Evolutionary conservation across 2,329 filamentous ascomycete genomes (phyloP), one percentile per base, ranked within the genome.

Genomic region (Colletotrichum truncatum): DNA sequence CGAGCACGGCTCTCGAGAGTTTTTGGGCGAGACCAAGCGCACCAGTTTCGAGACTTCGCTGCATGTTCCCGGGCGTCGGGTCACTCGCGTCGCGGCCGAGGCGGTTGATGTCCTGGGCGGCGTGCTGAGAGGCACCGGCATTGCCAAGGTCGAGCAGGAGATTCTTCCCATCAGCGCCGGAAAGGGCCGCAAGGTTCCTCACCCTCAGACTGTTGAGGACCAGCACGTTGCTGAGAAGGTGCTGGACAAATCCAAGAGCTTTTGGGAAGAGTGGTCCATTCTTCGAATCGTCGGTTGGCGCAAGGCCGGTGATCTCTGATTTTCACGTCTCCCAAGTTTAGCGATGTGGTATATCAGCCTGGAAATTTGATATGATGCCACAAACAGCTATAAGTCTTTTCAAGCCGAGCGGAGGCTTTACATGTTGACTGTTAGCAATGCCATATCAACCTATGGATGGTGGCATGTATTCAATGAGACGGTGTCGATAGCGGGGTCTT

Each of bases 11-110:
- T 56, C 46, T 14, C 53, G 51, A 12, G 12, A 30, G 10, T 63
- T 64, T 32, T 36, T 61, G 11, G 66, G 62, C 32, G 54, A 68
- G 32, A 16, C 49, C 4, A 43, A 48, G 26, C 48, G 62, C 4
- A 49, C 36, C 8, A 58, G 56, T 6, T 69, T 68, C 12, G 62
- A 68, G 55, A 67, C 66, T 16, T 28, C 26, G 23, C 28, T 63
- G 23, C 28, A 30, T 9, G 5, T 57, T 16, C 28, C 54, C n/a
- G 53, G 26, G 5, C 43, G 21, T 12, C 16, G 26, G 11, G 32
- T 51, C 14, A 10, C 18, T n/a, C 23, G 18, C 7, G 52, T 58
- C n/a, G 28, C 32, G 2, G 52, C 58, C 4, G 63, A 56, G 25
- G 63, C 57, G 8, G 43, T 66, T 1, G 57, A 66, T 16, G 43